Conservation (phyloP, 2,329 filamentous ascomycete species). For the Talaromyces funiculosus region DNA sequence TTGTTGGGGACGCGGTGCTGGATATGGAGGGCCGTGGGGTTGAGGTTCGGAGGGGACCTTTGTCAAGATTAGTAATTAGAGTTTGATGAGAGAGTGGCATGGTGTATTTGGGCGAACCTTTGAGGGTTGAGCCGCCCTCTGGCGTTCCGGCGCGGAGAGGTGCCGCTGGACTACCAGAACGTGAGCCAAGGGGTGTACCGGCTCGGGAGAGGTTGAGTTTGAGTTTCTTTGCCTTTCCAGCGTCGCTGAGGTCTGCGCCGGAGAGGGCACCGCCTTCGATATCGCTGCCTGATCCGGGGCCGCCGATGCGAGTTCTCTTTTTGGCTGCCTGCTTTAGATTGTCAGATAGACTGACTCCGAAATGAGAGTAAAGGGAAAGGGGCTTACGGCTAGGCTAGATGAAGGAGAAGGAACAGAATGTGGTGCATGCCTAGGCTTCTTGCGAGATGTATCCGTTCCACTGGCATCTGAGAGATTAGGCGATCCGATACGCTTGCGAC, state of each 20-base stretch:
- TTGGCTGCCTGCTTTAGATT: constrained; percentile 45
- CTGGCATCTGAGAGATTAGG: constrained; percentile 85
- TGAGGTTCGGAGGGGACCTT: constrained; percentile 1
- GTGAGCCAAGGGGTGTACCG: constrained; percentile 45
- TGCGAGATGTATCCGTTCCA: constrained; percentile 80
- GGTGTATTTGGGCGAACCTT: constrained; percentile 20
- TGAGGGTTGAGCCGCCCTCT: constrained; percentile 22
- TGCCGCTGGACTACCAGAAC: constrained; percentile 42
- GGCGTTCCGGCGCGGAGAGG: constrained; percentile 37
- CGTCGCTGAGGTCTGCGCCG: constrained; percentile 43
- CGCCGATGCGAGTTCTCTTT: constrained; percentile 40
- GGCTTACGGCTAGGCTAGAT: constrained; percentile 48
- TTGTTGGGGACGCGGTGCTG: neutral
- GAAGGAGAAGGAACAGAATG: constrained; percentile 53
- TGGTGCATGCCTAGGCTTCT: constrained; percentile 66
- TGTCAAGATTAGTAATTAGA: neutral
- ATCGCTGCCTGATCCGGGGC: constrained; percentile 50
- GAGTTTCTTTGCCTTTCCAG: constrained; percentile 44
- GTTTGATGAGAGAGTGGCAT: no score
- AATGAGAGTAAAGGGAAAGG: neutral
- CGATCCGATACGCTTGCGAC: constrained; percentile 78
- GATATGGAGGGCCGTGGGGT: neutral
- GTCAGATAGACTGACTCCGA: neutral
- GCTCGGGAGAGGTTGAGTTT: constrained; percentile 41
- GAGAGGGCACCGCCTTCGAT: constrained; percentile 49